Evolutionary conservation across 2,329 filamentous ascomycete genomes (phyloP), one percentile per base, ranked within the genome.

Genomic region (Dothidotthia symphoricarpi): DNA sequence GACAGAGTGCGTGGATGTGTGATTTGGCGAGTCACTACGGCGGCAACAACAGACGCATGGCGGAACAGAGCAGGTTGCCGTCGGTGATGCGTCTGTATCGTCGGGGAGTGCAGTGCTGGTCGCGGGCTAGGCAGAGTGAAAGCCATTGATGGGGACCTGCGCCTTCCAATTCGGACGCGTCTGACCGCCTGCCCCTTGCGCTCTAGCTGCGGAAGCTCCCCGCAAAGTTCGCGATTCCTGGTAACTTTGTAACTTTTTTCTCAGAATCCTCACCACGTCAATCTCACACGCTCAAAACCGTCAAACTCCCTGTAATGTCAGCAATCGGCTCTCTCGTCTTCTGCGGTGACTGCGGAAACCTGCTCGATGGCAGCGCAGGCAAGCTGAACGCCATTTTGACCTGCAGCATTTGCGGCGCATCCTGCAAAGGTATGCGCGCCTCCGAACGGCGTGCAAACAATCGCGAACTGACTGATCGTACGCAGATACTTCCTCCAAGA

Each of bases 251-350:
- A 39, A 39, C 43, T 51, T 57, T 56, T 53, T 53, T 56, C 38
- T 30, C 28, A 19, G 22, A 34, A 14, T 31, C 39, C 16, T 28
- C 16, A 40, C 30, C 13, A 37, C 28, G 19, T 28, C 42, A 31
- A 30, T 31, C 40, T 38, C 17, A 27, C 24, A 8, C 22, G 13
- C 16, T 12, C 19, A 31, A 36, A 27, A 32, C 29, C 24, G 25
- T 37, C 29, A 39, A 27, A 27, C 24, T 25, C 39, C 19, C 25
- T 41, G 72, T 55, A 45, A 96, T 96, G 91, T 82, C 90, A 50
- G 83, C 87, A 13, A 89, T 96, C 52, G 91, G 89, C 39, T 91
- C 89, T 35, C 76, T 97, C 27, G 83, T 95, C 24, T 97, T 97
- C 69, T 97, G 91, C 73, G 87, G 78, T 36, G 87, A 90, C 64